Evolutionary conservation across 352 stramenopile species (phyloP).

Genomic region (Phytophthora europaea): DNA sequence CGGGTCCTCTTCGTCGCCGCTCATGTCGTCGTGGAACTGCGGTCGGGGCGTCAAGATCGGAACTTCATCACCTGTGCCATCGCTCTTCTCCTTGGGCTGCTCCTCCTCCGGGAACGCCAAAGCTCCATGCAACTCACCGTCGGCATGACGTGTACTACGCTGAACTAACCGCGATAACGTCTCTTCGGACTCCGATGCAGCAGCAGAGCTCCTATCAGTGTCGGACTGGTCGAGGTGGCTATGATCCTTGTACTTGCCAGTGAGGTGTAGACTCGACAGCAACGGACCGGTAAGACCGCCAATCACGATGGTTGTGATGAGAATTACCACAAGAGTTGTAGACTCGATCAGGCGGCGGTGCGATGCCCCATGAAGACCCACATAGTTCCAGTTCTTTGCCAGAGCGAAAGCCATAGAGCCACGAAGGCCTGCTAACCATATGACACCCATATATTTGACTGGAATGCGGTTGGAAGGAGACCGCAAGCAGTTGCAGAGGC

Average conservation of each 20-base stretch:
- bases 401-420: constrained; percentile 95
- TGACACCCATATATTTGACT: constrained; percentile 81
- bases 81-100: constrained; percentile 30
- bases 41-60: constrained; percentile 71
- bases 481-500: constrained; percentile 78
- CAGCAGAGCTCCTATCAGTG: constrained; percentile 50
- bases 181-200: constrained; percentile 43
- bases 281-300: constrained; percentile 81
- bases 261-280: constrained; percentile 58
- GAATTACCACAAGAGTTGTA: constrained; percentile 88
- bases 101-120: constrained; percentile 47
- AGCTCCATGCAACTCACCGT: constrained; percentile 38
- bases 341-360: constrained; percentile 88
- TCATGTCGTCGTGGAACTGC: constrained; percentile 73
- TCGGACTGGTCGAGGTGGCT: constrained; percentile 47
- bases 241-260: constrained; percentile 50
- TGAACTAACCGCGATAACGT: constrained; percentile 33
- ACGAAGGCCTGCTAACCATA: constrained; percentile 95
- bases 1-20: constrained; percentile 54
- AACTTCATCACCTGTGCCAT: constrained; percentile 40
- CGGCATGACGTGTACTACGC: constrained; percentile 65
- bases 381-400: constrained; percentile 88
- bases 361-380: constrained; percentile 69
- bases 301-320: constrained; percentile 89
- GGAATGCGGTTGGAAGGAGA: constrained; percentile 67